Evolutionary conservation across 495 filamentous ascomycete species (phyloP).

Genomic region (Neurospora sp.): DNA sequence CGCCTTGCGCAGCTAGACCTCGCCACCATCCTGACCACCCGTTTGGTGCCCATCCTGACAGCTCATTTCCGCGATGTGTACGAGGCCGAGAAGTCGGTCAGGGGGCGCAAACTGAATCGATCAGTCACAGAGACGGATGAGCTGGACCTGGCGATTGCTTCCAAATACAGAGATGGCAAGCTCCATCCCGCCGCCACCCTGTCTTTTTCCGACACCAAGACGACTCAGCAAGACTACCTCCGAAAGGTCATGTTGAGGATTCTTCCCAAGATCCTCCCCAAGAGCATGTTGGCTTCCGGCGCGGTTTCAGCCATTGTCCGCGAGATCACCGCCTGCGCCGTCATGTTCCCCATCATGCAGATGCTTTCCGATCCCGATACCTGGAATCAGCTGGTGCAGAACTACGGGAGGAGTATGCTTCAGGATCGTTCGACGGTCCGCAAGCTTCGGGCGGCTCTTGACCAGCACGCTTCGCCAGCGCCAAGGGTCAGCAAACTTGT

Average conservation of each 20-base stretch:
- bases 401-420: slow-evolving; percentile 73
- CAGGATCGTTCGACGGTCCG: slow-evolving; percentile 94
- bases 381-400: slow-evolving; percentile 93
- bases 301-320: slow-evolving; percentile 69
- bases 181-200: slow-evolving; percentile 84
- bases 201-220: slow-evolving; percentile 68
- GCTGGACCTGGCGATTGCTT: slow-evolving; percentile 85
- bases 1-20: slow-evolving; percentile 64
- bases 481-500: slow-evolving; percentile 54
- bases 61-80: slow-evolving; percentile 84
- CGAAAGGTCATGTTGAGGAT: slow-evolving; percentile 58
- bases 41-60: slow-evolving; percentile 83
- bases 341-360: slow-evolving; percentile 60
- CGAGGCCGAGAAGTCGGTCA: slow-evolving; percentile 76
- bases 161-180: slow-evolving; percentile 81
- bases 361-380: slow-evolving; percentile 82
- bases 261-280: slow-evolving; percentile 67
- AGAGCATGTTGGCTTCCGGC: slow-evolving; percentile 62
- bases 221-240: slow-evolving; percentile 78
- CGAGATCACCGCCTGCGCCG: slow-evolving; percentile 74
- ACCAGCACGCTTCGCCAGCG: slow-evolving; percentile 84
- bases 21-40: slow-evolving; percentile 67
- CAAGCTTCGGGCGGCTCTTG: slow-evolving; percentile 84
- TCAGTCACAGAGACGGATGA: slow-evolving; percentile 95
- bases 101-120: slow-evolving; percentile 76